phyloP scores from a whole-genome alignment of 805 yeast species.

The Saccharomycopsis sp. region DNA sequence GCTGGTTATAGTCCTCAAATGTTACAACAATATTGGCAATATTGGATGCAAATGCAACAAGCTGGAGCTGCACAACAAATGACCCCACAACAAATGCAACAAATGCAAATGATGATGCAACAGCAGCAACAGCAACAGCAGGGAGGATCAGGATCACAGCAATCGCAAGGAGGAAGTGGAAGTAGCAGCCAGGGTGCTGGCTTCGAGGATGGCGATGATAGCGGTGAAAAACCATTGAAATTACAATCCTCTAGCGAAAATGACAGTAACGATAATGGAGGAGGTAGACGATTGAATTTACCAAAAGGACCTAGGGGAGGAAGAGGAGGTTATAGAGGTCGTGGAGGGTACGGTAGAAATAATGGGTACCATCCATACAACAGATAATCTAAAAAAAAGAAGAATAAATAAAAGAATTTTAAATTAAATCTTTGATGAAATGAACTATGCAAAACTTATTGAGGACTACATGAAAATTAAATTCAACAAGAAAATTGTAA shows the following conservation, averaged over 20 bases:
- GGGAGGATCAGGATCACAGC: background rate
- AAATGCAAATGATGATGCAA: conserved; percentile 10
- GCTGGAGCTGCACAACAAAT: conserved; percentile 2
- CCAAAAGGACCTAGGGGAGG: conserved; percentile 18
- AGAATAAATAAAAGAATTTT: background rate
- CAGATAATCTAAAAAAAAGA: conserved; percentile 11
- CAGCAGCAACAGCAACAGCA: background rate
- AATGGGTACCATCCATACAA: conserved; percentile 30
- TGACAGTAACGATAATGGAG: conserved; percentile 2
- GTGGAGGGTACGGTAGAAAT: conserved; percentile 14
- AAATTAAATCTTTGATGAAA: too few relatives aligned
- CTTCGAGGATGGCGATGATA: background rate
- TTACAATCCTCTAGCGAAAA: conserved; percentile 16
- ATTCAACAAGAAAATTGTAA: too few relatives aligned
- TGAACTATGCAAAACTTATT: too few relatives aligned
- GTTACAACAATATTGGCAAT: conserved; percentile 59
- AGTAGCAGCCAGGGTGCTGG: background rate
- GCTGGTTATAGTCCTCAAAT: conserved; percentile 41
- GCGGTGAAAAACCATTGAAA: conserved; percentile 9
- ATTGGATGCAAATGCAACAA: conserved; percentile 49
- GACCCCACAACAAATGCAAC: conserved; percentile 10
- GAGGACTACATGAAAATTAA: too few relatives aligned
- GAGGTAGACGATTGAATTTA: conserved; percentile 7
- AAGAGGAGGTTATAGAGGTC: conserved; percentile 3
- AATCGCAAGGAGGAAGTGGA: background rate